Percentiles rank a stretch among this genome's conserved stretches.
These are phyloP conservation scores for Triglochin maritima DNA, from an alignment of 106 monocot genomes.

Conservation along the genomic window DNA sequence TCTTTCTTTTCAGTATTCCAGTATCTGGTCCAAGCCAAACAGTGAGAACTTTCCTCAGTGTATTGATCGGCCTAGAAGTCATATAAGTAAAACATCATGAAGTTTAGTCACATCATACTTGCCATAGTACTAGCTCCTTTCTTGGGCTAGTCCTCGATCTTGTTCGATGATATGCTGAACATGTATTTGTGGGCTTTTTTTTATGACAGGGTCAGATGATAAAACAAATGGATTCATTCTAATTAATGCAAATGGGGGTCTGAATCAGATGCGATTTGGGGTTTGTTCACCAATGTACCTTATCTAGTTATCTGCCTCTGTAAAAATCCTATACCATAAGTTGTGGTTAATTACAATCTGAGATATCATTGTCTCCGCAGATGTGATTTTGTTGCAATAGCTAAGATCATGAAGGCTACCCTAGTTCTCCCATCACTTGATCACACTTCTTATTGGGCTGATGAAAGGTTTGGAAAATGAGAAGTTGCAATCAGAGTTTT, in stretches of 20 bases:
- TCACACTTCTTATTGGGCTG: conserved; percentile 88
- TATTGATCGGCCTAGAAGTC: conserved; percentile 31
- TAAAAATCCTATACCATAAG: not conserved
- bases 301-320: conserved; percentile 10
- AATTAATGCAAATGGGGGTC: conserved; percentile 96
- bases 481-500: no score
- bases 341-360: conserved; percentile 14
- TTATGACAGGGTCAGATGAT: conserved; percentile 47
- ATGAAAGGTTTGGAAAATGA: conserved; percentile 50
- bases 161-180: not conserved
- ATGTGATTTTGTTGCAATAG: conserved; percentile 99
- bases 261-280: conserved; percentile 99
- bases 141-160: not conserved
- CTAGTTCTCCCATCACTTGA: conserved; percentile 96
- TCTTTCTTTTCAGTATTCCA: conserved; percentile 36
- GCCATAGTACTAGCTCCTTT: not conserved
- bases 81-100: conserved; percentile 39
- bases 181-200: not conserved
- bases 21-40: conserved; percentile 75
- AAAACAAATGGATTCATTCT: conserved; percentile 85
- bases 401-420: conserved; percentile 89
- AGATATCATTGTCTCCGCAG: conserved; percentile 45
- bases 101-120: not conserved
- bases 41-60: conserved; percentile 69
- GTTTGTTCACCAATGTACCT: conserved; percentile 30